Evolutionary conservation across 129 eudicot genomes (phyloP), one percentile per base, ranked within the genome.

Genomic region (Flaveria brownii): DNA sequence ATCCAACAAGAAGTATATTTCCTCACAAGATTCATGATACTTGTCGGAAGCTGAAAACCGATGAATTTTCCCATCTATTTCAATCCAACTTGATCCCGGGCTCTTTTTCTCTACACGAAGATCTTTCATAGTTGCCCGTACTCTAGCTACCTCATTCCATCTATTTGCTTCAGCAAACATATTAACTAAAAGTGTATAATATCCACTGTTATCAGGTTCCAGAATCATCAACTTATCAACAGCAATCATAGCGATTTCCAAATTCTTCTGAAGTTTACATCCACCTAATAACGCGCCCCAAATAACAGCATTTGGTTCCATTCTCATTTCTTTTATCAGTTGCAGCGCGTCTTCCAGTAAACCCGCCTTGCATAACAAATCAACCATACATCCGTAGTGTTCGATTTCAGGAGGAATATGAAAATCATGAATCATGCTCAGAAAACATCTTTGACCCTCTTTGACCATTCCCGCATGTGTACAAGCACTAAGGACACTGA

Each of bases 11-110:
- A 56, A 56, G 41, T 84, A 78, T 36, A 93, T 86, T 73, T 93
- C 88, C n/a, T 70, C 30, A 42, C 80, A 80, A 67, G 86, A 84
- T 67, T 84, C 85, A 77, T 90, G 98, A 80, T 77, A 84, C 55
- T 78, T 83, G 80, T 93, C 96, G 69, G 89, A 80, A 75, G 95
- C 96, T 25, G 94, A 84, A 85, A 93, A 90, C 68, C 82, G 96
- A 80, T 90, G 88, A 80, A 87, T 73, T 77, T 78, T 84, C 71
- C 78, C 88, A 9, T 82, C 75, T 78, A 90, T 73, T 78, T 93
- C 96, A 62, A 90, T 93, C 96, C 98, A 90, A 79, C 98, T 93
- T 23, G 92, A 88, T 15, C 98, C 96, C 0, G 96, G 96, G 43
- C 77, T 77, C 60, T 49, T 84, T 78, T 93, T 93, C 74, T 86